Evolutionary conservation across 1,139 yeast species (phyloP), one percentile per base, ranked within the genome.

Genomic region (Taiozyma sp.): DNA sequence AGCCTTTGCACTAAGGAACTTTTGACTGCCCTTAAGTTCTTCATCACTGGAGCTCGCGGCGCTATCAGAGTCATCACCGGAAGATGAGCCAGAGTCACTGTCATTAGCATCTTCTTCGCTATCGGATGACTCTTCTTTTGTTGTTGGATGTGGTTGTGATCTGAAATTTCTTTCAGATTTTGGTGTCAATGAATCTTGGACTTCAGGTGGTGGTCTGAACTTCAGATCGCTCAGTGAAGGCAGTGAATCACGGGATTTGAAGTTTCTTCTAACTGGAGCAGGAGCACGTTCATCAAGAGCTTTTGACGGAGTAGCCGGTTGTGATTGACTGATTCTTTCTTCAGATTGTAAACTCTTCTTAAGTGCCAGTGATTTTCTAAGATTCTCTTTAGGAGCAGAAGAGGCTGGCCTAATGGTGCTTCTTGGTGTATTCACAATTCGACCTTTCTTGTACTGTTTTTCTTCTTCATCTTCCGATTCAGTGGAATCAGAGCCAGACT

Each of bases 191-290:
- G 70, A 63, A 44, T 82, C 87, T 51, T 71, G 75, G 2, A 83
- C 87, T 28, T 80, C 87, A 2, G 89, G 89, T 19, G 83, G 76
- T 2, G 87, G 88, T 53, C 81, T 70, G 27, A 73, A 69, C 1
- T 76, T 83, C 50, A 83, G 69, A 54, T 82, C 86, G n/a, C 77
- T 75, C 43, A 83, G 67, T 0, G 86, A 79, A 23, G 79, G 76
- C 49, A 83, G 70, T 1, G 77, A 71, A 5, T 71, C 66, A 43
- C 71, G 66, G 10, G 66, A 58, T 43, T 59, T 67, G 32, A 57
- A 44, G 2, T 54, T 45, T 24, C 47, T 53, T 28, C 36, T 49
- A 30, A 27, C 23, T 3, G 30, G 29, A 14, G 19, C 32, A 13
- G 45, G 19, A 13, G 43, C 19, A 2, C 4, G 24, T 6, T 40